Evolutionary conservation across 768 basidiomycete genomes (phyloP).

Genomic region (Wakefieldia striispora): DNA sequence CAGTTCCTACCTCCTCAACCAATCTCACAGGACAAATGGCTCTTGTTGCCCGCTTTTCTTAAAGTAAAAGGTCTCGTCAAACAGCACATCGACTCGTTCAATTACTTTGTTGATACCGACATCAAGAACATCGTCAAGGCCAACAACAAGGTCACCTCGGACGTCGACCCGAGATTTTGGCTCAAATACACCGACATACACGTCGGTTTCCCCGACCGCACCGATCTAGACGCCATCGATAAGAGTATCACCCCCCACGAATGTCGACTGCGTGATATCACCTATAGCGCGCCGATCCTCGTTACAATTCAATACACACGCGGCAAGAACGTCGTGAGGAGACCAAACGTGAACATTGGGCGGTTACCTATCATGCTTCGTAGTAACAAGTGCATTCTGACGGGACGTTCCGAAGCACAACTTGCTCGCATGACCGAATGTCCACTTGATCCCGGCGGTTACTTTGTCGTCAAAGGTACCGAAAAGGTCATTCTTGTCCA

Average conservation of each 20-base stretch:
- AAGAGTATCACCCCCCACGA: slow-evolving; percentile 92
- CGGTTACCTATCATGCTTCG: slow-evolving; percentile 94
- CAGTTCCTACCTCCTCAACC: neutral
- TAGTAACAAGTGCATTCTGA: slow-evolving; percentile 91
- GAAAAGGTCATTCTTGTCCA: slow-evolving; percentile 99
- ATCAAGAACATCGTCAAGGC: slow-evolving; percentile 96
- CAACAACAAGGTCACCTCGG: slow-evolving; percentile 91
- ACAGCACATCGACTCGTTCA: slow-evolving; percentile 98
- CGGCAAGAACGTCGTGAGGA: slow-evolving; percentile 83
- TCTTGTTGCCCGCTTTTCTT: slow-evolving; percentile 91
- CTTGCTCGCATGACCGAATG: slow-evolving; percentile 96
- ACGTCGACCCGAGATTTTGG: slow-evolving; percentile 96
- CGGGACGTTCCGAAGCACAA: slow-evolving; percentile 70
- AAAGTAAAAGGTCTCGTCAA: slow-evolving; percentile 98
- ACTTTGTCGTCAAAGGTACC: slow-evolving; percentile 98
- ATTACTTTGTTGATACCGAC: slow-evolving; percentile 97
- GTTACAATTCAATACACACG: slow-evolving; percentile 96
- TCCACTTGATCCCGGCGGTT: slow-evolving; percentile 98
- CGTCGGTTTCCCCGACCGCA: slow-evolving; percentile 88
- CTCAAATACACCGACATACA: slow-evolving; percentile 95
- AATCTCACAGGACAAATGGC: slow-evolving; percentile 88
- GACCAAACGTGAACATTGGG: slow-evolving; percentile 83
- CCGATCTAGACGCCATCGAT: slow-evolving; percentile 76
- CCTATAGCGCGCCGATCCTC: slow-evolving; percentile 89
- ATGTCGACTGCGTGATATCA: slow-evolving; percentile 92